These are phyloP conservation scores for Dichotomopilus funicola DNA, from an alignment of 2,329 filamentous ascomycete species.

Conservation along the genomic window DNA sequence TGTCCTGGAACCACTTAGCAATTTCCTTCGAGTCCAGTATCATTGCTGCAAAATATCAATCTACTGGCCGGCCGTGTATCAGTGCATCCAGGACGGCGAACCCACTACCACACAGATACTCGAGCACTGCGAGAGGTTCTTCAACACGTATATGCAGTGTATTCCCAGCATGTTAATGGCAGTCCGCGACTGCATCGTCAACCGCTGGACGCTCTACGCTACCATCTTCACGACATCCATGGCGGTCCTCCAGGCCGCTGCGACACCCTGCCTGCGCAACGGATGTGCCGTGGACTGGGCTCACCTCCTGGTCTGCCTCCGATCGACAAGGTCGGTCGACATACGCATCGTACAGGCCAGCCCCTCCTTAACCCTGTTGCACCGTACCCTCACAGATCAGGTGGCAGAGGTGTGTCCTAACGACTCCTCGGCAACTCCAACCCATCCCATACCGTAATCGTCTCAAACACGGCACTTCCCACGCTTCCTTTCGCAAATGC, in stretches of 20 bases:
- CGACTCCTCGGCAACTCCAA: neutral
- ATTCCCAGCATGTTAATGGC: conserved; percentile 2
- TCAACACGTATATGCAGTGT: neutral
- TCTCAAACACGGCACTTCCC: conserved; percentile 5
- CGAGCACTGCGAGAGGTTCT: conserved; percentile 5
- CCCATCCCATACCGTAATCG: conserved; percentile 1
- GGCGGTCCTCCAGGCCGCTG: conserved; percentile 2
- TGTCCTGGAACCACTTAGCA: conserved; percentile 1
- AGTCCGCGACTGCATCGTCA: conserved; percentile 3
- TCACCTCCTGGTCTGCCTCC: neutral
- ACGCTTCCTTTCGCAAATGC: neutral
- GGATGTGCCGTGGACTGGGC: conserved; percentile 3
- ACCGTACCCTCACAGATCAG: conserved; percentile 2
- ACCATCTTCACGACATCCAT: conserved; percentile 2
- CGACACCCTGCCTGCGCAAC: neutral
- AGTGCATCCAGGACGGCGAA: conserved; percentile 3
- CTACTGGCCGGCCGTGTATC: conserved; percentile 5
- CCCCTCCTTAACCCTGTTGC: conserved; percentile 1
- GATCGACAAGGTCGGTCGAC: conserved; percentile 1
- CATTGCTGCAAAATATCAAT: conserved; percentile 3
- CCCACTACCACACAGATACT: conserved; percentile 1
- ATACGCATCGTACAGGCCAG: conserved; percentile 1
- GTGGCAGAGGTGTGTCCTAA: neutral
- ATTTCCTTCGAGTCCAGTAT: conserved; percentile 3
- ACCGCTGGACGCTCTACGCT: conserved; percentile 5